Conservation (phyloP, 192 early-diverging fungal species). For the Gamsiella multidivaricata region DNA sequence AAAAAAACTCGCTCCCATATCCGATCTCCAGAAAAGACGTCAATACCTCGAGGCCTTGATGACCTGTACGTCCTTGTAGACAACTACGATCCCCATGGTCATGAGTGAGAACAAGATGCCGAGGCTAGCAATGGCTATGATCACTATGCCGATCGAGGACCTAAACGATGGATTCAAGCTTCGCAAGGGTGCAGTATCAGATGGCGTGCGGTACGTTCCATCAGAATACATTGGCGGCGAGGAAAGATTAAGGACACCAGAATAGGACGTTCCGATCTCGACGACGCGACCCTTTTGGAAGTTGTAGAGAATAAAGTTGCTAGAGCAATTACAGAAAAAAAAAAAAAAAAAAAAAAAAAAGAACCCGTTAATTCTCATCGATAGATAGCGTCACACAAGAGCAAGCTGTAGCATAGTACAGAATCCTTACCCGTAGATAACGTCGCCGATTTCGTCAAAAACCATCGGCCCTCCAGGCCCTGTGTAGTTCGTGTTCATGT, state of each 20-base stretch:
- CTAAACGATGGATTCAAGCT: conserved; percentile 56
- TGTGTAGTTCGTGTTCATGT: conserved; percentile 62
- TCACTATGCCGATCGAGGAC: conserved; percentile 51
- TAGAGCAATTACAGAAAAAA: conserved; percentile 3
- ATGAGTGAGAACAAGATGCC: conserved; percentile 53
- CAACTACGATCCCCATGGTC: conserved; percentile 51
- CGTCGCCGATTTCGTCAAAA: conserved; percentile 59
- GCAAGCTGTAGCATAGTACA: neutral
- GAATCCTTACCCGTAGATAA: conserved; percentile 51
- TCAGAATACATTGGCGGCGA: conserved; percentile 56
- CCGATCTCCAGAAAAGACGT: neutral
- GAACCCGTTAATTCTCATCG: neutral
- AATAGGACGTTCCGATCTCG: conserved; percentile 52
- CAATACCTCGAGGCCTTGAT: conserved; percentile 63
- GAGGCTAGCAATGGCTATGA: conserved; percentile 42
- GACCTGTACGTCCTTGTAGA: conserved; percentile 50
- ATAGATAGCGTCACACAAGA: too few species aligned
- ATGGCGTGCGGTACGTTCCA: conserved; percentile 55
- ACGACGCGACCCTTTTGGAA: conserved; percentile 46
- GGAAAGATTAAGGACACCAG: conserved; percentile 51
- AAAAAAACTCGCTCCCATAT: neutral
- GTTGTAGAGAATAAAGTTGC: conserved; percentile 61
- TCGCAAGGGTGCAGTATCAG: conserved; percentile 55
- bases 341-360: neutral
- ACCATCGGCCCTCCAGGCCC: conserved; percentile 61